Conservation (phyloP, 2,329 filamentous ascomycete genomes). For the Blastomyces silverae region DNA sequence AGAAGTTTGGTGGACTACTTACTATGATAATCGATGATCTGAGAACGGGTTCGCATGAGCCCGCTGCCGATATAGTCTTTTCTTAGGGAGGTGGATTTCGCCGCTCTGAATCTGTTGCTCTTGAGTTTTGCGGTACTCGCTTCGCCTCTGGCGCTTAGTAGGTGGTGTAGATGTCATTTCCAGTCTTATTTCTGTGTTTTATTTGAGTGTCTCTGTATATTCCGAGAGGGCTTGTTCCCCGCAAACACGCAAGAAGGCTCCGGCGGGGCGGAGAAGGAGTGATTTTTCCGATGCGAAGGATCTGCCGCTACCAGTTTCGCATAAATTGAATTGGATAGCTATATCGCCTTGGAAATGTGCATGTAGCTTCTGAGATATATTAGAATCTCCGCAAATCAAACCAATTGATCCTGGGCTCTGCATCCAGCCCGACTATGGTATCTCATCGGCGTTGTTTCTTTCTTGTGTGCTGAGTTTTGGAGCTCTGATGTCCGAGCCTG, state of each 20-base stretch:
- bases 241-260: background rate
- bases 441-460: background rate
- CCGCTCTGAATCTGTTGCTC: slow-evolving; percentile 19
- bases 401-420: background rate
- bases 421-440: background rate
- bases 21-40: slow-evolving; percentile 87
- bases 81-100: slow-evolving; percentile 60
- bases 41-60: slow-evolving; percentile 98
- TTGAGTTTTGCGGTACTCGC: slow-evolving; percentile 55
- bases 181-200: slow-evolving; percentile 1
- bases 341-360: background rate
- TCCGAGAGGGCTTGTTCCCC: background rate
- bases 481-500: background rate
- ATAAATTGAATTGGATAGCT: background rate
- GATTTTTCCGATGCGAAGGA: background rate
- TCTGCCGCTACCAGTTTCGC: background rate
- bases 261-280: background rate
- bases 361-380: background rate
- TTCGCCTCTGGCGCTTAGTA: slow-evolving; percentile 58
- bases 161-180: slow-evolving; percentile 2
- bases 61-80: slow-evolving; percentile 93
- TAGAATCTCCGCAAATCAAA: background rate
- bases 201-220: background rate
- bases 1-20: slow-evolving; percentile 33
- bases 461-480: background rate